Evolutionary conservation across 495 filamentous ascomycete species (phyloP), one percentile per base, ranked within the genome.

Genomic region (Penicillium coffeae): DNA sequence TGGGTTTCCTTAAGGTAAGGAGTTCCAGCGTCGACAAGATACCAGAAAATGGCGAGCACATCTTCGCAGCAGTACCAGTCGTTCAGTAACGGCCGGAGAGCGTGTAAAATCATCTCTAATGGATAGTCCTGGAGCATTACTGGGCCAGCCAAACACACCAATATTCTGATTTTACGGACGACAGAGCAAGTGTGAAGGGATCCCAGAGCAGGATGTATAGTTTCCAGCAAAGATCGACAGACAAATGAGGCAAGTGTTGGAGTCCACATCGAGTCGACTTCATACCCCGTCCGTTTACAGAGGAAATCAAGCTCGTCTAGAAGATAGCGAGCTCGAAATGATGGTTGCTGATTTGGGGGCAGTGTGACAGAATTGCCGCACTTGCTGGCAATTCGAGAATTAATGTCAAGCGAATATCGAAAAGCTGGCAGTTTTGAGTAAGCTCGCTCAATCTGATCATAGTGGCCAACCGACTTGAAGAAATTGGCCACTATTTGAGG

Each of bases 31-130:
- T 80, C 74, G 8, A 97, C 65, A 2, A 99, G 76, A 60, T 95
- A 96, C 70, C 89, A 89, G 35, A 88, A 76, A 25, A 99, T 78
- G 0, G 90, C 92, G 25, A 97, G 68, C 4, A 88, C 82, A 71
- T 99, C 93, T 54, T 96, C 88, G n/a, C 90, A 86, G 63, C 91
- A 97, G 58, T 90, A 82, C 2, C 81, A 69, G 56, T 96, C 88
- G 1, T 81, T 80, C 15, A 96, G 73, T 51, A 88, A 95, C 1
- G 85, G 84, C 14, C 84, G 75, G 34, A 97, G 75, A 3, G 88
- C 81, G 56, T 90, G 86, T 19, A 97, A 72, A 1, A 91, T 71
- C 90, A 96, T 94, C 59, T 97, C 89, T n/a, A 97, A 66, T 5
- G 89, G 87, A 65, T 96, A 97, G 1, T 84, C 85, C 40, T 80